Percentiles rank a stretch among this genome's conserved stretches.
phyloP scores from a whole-genome alignment of 441 rosid genomes.

The Adansonia rubrostipa region DNA sequence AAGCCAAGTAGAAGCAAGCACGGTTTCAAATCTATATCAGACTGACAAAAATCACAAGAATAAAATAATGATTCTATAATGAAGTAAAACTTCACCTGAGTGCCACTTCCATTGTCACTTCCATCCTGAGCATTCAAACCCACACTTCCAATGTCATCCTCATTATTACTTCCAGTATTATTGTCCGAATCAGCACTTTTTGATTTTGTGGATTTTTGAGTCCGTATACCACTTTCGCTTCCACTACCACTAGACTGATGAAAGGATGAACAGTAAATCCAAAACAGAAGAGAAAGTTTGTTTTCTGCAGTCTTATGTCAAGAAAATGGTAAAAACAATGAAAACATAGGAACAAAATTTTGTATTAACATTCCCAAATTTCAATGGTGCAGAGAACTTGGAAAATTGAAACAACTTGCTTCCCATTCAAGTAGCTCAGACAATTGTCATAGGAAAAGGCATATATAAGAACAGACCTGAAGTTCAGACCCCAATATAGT shows the following conservation, averaged over 20 bases:
- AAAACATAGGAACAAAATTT: constrained; percentile 3
- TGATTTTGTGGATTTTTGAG: constrained; percentile 44
- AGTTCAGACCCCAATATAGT: constrained; percentile 26
- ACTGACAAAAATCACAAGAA: neutral
- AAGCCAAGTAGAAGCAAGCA: constrained; percentile 8
- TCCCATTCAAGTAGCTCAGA: constrained; percentile 10
- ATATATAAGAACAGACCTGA: constrained; percentile 34
- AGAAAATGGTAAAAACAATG: constrained; percentile 10
- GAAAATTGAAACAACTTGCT: constrained; percentile 10
- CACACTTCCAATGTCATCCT: constrained; percentile 42
- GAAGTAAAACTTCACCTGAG: constrained; percentile 45
- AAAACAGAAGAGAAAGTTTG: constrained; percentile 23
- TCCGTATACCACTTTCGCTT: constrained; percentile 47
- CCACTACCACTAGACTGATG: constrained; percentile 58
- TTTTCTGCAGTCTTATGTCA: constrained; percentile 23
- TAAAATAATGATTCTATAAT: neutral
- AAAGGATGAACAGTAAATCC: constrained; percentile 33
- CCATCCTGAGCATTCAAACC: constrained; percentile 45
- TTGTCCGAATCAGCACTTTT: constrained; percentile 40
- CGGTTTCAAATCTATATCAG: neutral
- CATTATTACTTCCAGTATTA: constrained; percentile 45
- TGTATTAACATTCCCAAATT: constrained; percentile 15
- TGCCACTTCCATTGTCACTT: constrained; percentile 55
- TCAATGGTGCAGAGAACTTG: neutral
- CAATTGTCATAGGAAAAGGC: constrained; percentile 21